Base-by-base conservation (phyloP, 495 filamentous ascomycete genomes). In the Daldinia loculata region DNA sequence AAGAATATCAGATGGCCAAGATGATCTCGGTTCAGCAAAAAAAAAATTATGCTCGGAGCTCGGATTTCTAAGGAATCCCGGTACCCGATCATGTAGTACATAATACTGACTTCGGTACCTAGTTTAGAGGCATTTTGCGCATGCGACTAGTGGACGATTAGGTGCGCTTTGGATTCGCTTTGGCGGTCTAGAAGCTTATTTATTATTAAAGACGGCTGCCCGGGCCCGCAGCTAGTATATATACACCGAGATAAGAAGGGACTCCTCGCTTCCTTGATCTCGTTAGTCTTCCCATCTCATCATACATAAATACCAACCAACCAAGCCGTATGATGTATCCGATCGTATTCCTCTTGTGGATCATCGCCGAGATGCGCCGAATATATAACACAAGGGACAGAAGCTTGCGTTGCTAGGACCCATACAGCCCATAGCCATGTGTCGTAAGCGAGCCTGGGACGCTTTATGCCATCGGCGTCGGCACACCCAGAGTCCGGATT, bases 181-280 rank as follows among this genome's bases (percentile, higher is more conserved):
- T 12, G 32, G 32, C 19, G 32, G 32, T 11, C 19, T 57, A 57
- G 55, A 24, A 38, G 53, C 53, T 57, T 53, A 53, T 30, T 29
- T 15, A 2, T 17, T 53, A 53, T 53, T 30, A 30, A 12, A 53
- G 50, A 7, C 2, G 5, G 50, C 50, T 53, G 3, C 26, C 26
- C 50, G 50, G 24, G 24, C 9, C 27, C 26, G 50, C 30, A 53
- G 12, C 26, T 53, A 11, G 50, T 30, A 48, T 48, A 48, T 24
- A 48, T 53, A 53, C 50, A 53, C 50, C 50, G 27, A 53, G 50
- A 29, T 30, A 30, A 53, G 50, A 53, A 53, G 15, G 50, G 7
- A 14, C 27, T 53, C 1, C 1, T n/a, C 50, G 26, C 43, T 53
- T 53, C 26, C 26, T 6, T 8, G 6, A 52, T 52, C 50, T 30